Percentiles rank a stretch among this genome's conserved stretches.
These are phyloP conservation scores for Thelephora aurantiotincta DNA, from an alignment of 768 basidiomycete species.

Conservation along the genomic window DNA sequence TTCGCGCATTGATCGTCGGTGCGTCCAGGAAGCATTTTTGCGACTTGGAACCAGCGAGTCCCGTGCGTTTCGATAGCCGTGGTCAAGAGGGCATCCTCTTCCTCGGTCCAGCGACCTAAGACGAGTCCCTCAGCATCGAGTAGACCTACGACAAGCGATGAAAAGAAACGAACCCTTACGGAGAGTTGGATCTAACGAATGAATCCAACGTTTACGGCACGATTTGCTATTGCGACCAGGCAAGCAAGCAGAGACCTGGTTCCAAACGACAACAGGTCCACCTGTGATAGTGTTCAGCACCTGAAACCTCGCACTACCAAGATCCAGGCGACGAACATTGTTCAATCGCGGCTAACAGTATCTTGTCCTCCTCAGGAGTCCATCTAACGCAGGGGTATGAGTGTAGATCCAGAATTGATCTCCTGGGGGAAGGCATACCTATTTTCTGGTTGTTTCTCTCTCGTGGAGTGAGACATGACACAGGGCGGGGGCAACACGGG, in stretches of 20 bases:
- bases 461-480: neutral
- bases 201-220: slow-evolving; percentile 6
- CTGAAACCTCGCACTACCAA: neutral
- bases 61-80: slow-evolving; percentile 5
- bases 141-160: neutral
- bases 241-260: neutral
- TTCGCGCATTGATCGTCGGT: slow-evolving; percentile 10
- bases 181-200: slow-evolving; percentile 6
- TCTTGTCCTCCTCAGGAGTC: slow-evolving; percentile 6
- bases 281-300: neutral
- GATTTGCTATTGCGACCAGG: slow-evolving; percentile 4
- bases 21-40: slow-evolving; percentile 6
- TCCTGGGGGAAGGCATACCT: no score
- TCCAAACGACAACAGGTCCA: neutral
- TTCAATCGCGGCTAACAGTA: slow-evolving; percentile 3
- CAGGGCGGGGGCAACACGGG: neutral
- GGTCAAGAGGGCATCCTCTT: slow-evolving; percentile 6
- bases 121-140: neutral
- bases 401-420: no score
- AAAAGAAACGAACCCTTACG: neutral
- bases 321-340: neutral
- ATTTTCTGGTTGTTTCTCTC: neutral
- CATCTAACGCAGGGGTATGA: neutral
- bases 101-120: slow-evolving; percentile 7
- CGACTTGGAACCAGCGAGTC: slow-evolving; percentile 8